These are phyloP conservation scores for Didymella keratinophila DNA, from an alignment of 2,329 filamentous ascomycete genomes.

Conservation along the genomic window DNA sequence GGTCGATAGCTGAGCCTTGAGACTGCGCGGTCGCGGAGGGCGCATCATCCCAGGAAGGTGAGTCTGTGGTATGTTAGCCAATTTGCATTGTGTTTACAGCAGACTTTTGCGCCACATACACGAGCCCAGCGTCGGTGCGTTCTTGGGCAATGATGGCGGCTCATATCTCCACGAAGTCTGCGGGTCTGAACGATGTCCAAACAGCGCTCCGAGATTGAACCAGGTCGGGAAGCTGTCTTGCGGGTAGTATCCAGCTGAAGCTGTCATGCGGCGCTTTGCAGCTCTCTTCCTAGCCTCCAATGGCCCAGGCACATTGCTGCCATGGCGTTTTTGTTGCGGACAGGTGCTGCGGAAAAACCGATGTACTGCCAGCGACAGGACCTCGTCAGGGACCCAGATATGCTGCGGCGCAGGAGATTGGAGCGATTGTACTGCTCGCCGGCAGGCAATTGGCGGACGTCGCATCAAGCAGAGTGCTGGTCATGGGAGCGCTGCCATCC, in stretches of 20 bases:
- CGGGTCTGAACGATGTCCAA: slow-evolving; percentile 34
- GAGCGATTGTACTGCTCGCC: slow-evolving; percentile 58
- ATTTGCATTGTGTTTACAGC: background rate
- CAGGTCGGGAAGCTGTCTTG: slow-evolving; percentile 31
- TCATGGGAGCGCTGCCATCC: slow-evolving; percentile 28
- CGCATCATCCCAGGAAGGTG: background rate
- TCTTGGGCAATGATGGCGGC: slow-evolving; percentile 37
- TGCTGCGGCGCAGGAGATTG: slow-evolving; percentile 53
- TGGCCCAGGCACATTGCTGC: slow-evolving; percentile 68
- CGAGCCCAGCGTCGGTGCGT: slow-evolving; percentile 19
- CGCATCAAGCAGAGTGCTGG: slow-evolving; percentile 55
- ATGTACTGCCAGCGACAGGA: slow-evolving; percentile 60
- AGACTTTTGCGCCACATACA: slow-evolving; percentile 26
- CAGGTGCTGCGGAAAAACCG: slow-evolving; percentile 59
- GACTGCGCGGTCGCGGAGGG: background rate
- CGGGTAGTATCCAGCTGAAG: slow-evolving; percentile 52
- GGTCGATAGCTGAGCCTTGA: slow-evolving; percentile 1
- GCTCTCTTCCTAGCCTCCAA: slow-evolving; percentile 66
- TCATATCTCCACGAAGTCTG: slow-evolving; percentile 47
- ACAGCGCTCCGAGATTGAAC: slow-evolving; percentile 41
- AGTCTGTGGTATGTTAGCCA: slow-evolving; percentile 8
- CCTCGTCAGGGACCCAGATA: slow-evolving; percentile 68
- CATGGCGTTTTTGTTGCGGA: slow-evolving; percentile 60
- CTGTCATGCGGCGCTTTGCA: slow-evolving; percentile 64
- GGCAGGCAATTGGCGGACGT: slow-evolving; percentile 58